Percentiles rank a stretch among this genome's conserved stretches.
These are phyloP conservation scores for Licmophora abbreviata DNA, from an alignment of 108 stramenopile species.

Conservation along the genomic window DNA sequence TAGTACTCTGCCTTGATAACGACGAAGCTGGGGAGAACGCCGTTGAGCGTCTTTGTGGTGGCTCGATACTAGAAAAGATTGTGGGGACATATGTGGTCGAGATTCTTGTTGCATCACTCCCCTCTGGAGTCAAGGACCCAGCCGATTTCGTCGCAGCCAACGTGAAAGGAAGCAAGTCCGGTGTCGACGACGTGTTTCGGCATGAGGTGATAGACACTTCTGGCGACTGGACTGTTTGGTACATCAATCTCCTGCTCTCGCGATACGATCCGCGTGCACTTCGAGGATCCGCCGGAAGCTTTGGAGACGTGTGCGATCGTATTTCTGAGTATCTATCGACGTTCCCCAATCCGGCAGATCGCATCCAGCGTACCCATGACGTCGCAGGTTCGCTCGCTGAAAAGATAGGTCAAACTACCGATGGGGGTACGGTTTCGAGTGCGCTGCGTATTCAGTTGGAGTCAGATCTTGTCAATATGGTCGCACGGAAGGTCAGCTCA, in stretches of 20 bases:
- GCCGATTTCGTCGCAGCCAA: conserved; percentile 60
- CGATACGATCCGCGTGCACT: conserved; percentile 26
- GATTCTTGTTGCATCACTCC: conserved; percentile 56
- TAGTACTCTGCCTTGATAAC: conserved; percentile 83
- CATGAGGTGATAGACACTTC: conserved; percentile 37
- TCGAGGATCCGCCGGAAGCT: conserved; percentile 18
- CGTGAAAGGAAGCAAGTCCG: conserved; percentile 17
- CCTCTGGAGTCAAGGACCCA: conserved; percentile 69
- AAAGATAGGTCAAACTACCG: conserved; percentile 13
- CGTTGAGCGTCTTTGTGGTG: conserved; percentile 61
- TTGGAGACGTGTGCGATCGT: conserved; percentile 42
- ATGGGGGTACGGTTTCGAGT: conserved; percentile 4
- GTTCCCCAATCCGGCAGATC: conserved; percentile 39
- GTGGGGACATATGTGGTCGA: conserved; percentile 36
- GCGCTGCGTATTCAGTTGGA: conserved; percentile 45
- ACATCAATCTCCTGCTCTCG: conserved; percentile 34
- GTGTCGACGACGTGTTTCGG: conserved; percentile 25
- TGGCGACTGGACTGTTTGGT: conserved; percentile 66
- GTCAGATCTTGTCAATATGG: conserved; percentile 41
- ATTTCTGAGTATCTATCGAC: conserved; percentile 54
- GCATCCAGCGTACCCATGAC: conserved; percentile 33
- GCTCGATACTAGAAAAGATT: conserved; percentile 36
- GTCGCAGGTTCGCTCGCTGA: conserved; percentile 37
- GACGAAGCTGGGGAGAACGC: conserved; percentile 83
- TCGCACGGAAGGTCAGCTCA: conserved; percentile 35